Evolutionary conservation across 1,284 basidiomycete species (phyloP), one percentile per base, ranked within the genome.

Genomic region (Austroboletus niveus): DNA sequence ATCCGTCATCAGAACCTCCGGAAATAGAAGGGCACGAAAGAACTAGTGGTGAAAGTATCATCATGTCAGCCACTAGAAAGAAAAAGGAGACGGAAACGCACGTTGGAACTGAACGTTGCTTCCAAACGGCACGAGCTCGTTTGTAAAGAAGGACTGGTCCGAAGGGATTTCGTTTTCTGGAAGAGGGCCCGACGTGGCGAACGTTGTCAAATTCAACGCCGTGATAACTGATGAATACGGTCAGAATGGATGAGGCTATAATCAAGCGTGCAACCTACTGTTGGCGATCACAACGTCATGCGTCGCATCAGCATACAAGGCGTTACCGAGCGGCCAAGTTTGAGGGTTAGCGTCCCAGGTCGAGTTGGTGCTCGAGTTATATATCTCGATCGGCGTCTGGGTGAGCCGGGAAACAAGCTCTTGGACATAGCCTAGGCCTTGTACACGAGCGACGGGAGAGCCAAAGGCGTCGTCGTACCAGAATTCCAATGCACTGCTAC

Each of bases 351-450:
- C 76, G 60, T 92, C 77, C 30, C 94, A 74, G 0, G 93, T 95
- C 8, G 80, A 74, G 61, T 95, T 96, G 5, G 88, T 91, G 0
- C 84, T 84, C 22, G 87, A 84, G 65, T 91, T 85, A 69, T 88
- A 84, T 0, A 67, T 72, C 17, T 71, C 72, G 54, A 93, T 87
- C 0, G 81, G 86, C 1, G 81, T 87, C 51, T 90, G 80, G 4
- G 87, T 89, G 30, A 94, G 80, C 32, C 92, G 82, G 1, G 91
- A 80, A 31, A 94, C 72, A 27, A 92, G 75, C 65, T 94, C 91
- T 64, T 92, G 84, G 14, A 95, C 68, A 68, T 88, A 97, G 24
- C 93, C 94, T 32, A 91, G 77, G 31, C 94, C 94, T 63, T 90
- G 87, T 4, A 87, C 86, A 4, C 84, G 81, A 1, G 82, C 30